Evolutionary conservation across 352 stramenopile species (phyloP).

Genomic region (Pythium pectinolyticum): DNA sequence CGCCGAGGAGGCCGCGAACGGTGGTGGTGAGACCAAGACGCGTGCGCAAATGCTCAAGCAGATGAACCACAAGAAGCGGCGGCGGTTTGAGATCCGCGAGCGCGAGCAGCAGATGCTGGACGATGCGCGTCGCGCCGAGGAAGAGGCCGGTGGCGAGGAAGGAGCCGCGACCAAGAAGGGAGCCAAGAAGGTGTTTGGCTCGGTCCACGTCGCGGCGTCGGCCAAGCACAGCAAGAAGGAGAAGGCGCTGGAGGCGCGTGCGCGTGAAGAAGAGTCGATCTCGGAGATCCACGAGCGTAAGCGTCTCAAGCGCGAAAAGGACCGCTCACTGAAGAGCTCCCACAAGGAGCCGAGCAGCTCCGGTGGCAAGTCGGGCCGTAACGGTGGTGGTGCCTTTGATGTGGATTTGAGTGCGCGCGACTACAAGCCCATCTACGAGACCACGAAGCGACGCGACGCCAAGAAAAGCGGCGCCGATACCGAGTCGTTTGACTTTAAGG

Average conservation of each 20-base stretch:
- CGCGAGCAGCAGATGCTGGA: slow-evolving; percentile 79
- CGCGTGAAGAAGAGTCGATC: slow-evolving; percentile 78
- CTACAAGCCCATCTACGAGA: slow-evolving; percentile 36
- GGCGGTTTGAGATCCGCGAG: slow-evolving; percentile 81
- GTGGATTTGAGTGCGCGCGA: slow-evolving; percentile 61
- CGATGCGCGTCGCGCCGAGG: slow-evolving; percentile 39
- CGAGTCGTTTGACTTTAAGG: slow-evolving; percentile 86
- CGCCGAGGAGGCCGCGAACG: slow-evolving; percentile 33
- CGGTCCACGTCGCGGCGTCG: slow-evolving; percentile 71
- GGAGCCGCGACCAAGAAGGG: slow-evolving; percentile 40
- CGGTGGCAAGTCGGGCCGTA: slow-evolving; percentile 27
- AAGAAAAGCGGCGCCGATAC: slow-evolving; percentile 30
- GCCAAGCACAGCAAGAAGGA: slow-evolving; percentile 86
- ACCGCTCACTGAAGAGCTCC: slow-evolving; percentile 49
- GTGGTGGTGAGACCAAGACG: slow-evolving; percentile 38
- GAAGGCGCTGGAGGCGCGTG: slow-evolving; percentile 47
- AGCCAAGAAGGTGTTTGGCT: slow-evolving; percentile 72
- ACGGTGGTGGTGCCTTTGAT: no score
- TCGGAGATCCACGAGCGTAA: slow-evolving; percentile 76
- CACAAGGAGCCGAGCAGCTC: slow-evolving; percentile 37
- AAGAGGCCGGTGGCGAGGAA: slow-evolving; percentile 37
- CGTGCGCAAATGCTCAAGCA: slow-evolving; percentile 78
- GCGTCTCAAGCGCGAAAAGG: slow-evolving; percentile 77
- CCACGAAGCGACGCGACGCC: slow-evolving; percentile 32
- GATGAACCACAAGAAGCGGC: slow-evolving; percentile 88